These are phyloP conservation scores for Exophiala sp. DNA, from an alignment of 2,329 filamentous ascomycete species.

Conservation along the genomic window DNA sequence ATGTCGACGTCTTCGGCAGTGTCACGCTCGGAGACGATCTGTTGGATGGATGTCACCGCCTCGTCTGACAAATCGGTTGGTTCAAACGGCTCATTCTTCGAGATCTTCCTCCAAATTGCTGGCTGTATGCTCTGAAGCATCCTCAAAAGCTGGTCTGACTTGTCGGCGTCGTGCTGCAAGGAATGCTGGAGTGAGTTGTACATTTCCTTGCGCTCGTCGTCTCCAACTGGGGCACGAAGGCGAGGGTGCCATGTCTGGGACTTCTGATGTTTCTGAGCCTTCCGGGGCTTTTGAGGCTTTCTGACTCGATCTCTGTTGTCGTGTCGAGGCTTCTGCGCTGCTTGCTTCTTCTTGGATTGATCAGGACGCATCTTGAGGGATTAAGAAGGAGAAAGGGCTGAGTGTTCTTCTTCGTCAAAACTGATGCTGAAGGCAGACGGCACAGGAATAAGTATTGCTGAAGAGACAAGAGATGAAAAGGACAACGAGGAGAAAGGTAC, in stretches of 20 bases:
- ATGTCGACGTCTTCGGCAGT: conserved; percentile 2
- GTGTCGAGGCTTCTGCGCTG: background rate
- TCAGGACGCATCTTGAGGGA: background rate
- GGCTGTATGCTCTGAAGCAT: conserved; percentile 4
- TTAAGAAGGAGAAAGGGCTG: background rate
- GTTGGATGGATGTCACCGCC: background rate
- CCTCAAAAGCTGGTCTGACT: background rate
- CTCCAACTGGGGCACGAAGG: background rate
- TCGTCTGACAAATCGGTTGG: conserved; percentile 1
- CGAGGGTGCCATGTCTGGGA: background rate
- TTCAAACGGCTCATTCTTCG: background rate
- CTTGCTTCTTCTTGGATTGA: background rate
- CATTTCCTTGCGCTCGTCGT: conserved; percentile 3
- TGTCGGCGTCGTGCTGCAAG: background rate
- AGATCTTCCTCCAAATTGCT: background rate
- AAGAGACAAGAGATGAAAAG: no score
- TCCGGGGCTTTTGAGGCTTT: background rate
- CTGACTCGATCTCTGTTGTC: background rate
- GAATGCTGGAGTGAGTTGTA: background rate
- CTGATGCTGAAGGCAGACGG: background rate
- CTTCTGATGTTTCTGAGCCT: background rate
- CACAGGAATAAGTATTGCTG: background rate
- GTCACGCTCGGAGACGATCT: conserved; percentile 4
- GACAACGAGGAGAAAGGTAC: background rate
- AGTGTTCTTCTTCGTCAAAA: background rate